Base-by-base conservation (phyloP, 257 asterid genomes). In the Mentha longifolia region DNA sequence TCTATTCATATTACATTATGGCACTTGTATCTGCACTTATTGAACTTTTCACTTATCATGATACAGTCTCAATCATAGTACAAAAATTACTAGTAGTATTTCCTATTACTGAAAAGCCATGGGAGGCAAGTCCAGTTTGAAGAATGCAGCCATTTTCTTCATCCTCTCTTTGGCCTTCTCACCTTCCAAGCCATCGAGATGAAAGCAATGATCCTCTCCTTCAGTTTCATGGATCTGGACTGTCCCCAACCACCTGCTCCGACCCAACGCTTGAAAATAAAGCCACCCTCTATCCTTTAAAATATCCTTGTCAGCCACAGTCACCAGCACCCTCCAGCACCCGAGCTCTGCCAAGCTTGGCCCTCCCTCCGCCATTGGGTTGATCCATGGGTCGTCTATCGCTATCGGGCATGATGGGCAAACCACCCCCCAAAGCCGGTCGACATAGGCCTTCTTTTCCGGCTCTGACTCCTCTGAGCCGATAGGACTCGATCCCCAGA, bases 241-340 rank as follows among this genome's bases (percentile, higher is more conserved):
- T 68, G 45, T 57, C 30, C 91, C 85, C 62, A 41, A 30, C 87
- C 87, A 81, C 45, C 87, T 75, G 55, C 85, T 68, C 80, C 45
- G 67, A 17, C 74, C 61, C 84, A 83, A 73, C 0, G 37, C 73
- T 8, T 79, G 67, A 49, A 67, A 75, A 68, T 79, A 78, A 41
- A 52, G 41, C 87, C 74, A 47, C 1, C 81, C 85, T 55, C 82
- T 70, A 17, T 81, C 83, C 81, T 77, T 85, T 67, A 79, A 19
- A 55, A 78, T 2, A 63, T 81, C 88, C 52, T 81, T 84, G 69
- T 81, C 86, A n/a, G 80, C 85, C 14, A 74, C 70, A 57, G 58
- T 72, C 13, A 74, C 63, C 39, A 77, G 71, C 60, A 76, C 78
- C 50, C 79, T 75, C 52, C 50, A 41, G 31, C 89, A 81, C 11